Percentiles rank a stretch among this genome's conserved stretches.
These are phyloP conservation scores for Paecilomyces fulvus DNA, from an alignment of 2,329 filamentous ascomycete genomes.

Conservation along the genomic window DNA sequence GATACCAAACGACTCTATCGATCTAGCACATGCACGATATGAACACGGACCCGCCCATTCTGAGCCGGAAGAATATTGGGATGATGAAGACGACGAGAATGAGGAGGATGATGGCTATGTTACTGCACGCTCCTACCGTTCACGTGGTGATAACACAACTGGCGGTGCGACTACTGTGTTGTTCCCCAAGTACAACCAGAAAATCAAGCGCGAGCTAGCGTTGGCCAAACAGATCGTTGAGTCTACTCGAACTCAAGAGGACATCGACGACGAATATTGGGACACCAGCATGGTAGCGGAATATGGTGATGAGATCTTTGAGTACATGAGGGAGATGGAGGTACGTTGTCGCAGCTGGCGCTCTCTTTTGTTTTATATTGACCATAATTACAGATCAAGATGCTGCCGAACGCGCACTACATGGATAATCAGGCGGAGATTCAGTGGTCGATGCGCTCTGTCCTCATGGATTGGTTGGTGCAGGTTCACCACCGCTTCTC, in stretches of 20 bases:
- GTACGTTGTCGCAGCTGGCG: conserved; percentile 38
- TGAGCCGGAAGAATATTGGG: conserved; percentile 66
- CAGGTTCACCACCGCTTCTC: conserved; percentile 91
- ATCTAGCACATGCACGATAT: conserved; percentile 9
- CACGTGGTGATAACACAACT: conserved; percentile 65
- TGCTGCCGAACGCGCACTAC: conserved; percentile 85
- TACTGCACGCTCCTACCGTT: conserved; percentile 70
- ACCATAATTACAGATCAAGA: conserved; percentile 49
- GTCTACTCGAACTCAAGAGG: conserved; percentile 56
- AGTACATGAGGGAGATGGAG: conserved; percentile 84
- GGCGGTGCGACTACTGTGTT: conserved; percentile 57
- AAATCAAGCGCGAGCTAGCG: conserved; percentile 64
- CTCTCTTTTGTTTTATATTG: conserved; percentile 9
- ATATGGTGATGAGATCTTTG: conserved; percentile 92
- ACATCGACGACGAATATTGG: conserved; percentile 80
- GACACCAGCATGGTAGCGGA: conserved; percentile 97
- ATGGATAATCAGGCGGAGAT: conserved; percentile 98
- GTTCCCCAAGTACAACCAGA: conserved; percentile 62
- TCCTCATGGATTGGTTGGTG: conserved; percentile 96
- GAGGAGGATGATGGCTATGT: conserved; percentile 62
- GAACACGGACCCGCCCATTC: conserved; percentile 23
- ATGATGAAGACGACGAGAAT: conserved; percentile 69
- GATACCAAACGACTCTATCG: conserved; percentile 11
- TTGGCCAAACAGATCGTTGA: conserved; percentile 59
- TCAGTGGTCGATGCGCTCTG: conserved; percentile 96